Evolutionary conservation across 306 rosid genomes (phyloP), one percentile per base, ranked within the genome.

Genomic region (Sophora flavescens): DNA sequence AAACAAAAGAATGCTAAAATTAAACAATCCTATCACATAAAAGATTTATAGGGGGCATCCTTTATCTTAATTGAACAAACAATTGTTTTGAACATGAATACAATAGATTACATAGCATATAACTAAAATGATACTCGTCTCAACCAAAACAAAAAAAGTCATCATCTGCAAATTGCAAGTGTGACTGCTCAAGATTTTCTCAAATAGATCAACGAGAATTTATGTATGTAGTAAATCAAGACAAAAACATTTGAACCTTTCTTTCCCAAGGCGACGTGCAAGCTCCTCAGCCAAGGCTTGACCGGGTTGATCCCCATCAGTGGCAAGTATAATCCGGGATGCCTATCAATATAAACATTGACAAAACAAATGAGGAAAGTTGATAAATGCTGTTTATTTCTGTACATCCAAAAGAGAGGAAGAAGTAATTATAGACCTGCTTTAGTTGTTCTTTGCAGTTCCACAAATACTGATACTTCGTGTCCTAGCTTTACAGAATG

Each of bases 251-350:
- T 18, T 48, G 65, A 79, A 95, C 99, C 91, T 95, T 77, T 92
- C 99, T 86, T 86, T 88, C 69, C 99, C 99, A 68, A 95, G 86
- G 67, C 97, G 97, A 39, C 99, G 97, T 69, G 99, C 99, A 83
- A 95, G 93, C 91, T 92, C 99, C 80, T 95, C 99, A 66, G 97
- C 96, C 82, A 95, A 85, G 76, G 99, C 97, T 86, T 95, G 99
- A 86, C 97, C 99, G 65, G 99, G 97, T 57, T 9, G 56, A 83
- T 95, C 99, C 63, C 91, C 99, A 75, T 95, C 99, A 80, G 99
- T 95, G 74, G 99, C 97, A 76, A 95, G 89, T 79, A 95, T 78
- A 48, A 95, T 84, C 4, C 99, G 96, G 10, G 96, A 90, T 78
- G 97, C 97, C 99, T 95, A 58, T 71, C 65, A 83, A 76, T 68